Percentiles rank a stretch among this genome's conserved stretches.
These are phyloP conservation scores for Suhomyces wounanorum DNA, from an alignment of 1,139 yeast genomes.

Conservation along the genomic window DNA sequence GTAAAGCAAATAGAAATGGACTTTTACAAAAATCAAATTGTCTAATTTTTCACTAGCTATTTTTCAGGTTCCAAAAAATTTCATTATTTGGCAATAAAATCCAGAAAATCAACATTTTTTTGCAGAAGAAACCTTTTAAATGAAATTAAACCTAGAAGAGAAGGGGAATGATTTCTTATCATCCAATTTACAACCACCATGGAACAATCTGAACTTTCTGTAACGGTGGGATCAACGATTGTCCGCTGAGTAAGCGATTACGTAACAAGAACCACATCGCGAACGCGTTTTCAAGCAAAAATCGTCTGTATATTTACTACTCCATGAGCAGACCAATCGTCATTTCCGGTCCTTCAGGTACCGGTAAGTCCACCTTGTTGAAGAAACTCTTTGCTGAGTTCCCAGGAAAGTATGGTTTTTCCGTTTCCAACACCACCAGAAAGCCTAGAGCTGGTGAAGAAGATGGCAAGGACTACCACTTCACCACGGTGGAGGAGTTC, in stretches of 20 bases:
- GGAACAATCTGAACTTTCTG: no score
- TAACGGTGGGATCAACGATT: not conserved
- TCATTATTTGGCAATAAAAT: not conserved
- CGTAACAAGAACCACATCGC: not conserved
- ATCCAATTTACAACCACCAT: no score
- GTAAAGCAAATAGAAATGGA: not conserved
- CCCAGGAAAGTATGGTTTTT: conserved; percentile 89
- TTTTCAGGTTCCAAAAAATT: not conserved
- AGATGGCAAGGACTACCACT: conserved; percentile 87
- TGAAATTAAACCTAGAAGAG: no score
- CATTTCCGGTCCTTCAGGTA: conserved; percentile 95
- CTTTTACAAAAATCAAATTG: not conserved
- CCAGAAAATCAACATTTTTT: not conserved
- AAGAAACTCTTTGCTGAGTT: conserved; percentile 87
- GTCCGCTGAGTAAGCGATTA: not conserved
- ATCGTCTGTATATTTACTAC: not conserved
- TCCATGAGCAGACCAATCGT: conserved; percentile 76
- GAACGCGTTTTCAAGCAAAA: conserved; percentile 2
- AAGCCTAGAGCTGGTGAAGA: conserved; percentile 88
- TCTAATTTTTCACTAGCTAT: not conserved
- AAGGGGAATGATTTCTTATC: no score
- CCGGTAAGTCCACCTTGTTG: conserved; percentile 93
- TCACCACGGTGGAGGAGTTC: conserved; percentile 77
- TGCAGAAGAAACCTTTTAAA: no score
- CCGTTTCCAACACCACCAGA: conserved; percentile 94